These are phyloP conservation scores for Akanthomyces uredinophilus DNA, from an alignment of 2,329 filamentous ascomycete genomes.

Conservation along the genomic window DNA sequence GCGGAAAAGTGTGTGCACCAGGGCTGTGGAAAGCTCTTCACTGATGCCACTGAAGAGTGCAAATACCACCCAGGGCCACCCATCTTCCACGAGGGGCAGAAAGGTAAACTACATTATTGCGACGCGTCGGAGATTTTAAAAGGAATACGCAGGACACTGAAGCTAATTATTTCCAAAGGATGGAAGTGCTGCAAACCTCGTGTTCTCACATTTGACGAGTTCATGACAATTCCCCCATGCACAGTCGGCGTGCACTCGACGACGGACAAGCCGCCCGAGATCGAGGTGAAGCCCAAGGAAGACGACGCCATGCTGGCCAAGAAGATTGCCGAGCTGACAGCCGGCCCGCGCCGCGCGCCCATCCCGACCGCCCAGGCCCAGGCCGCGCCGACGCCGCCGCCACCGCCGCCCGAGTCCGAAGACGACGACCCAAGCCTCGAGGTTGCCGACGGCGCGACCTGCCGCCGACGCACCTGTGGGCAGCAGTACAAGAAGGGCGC, in stretches of 20 bases:
- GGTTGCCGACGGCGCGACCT: slow-evolving; percentile 69
- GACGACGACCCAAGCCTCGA: slow-evolving; percentile 74
- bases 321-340: slow-evolving; percentile 51
- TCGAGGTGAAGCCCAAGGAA: slow-evolving; percentile 52
- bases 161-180: slow-evolving; percentile 45
- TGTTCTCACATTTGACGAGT: slow-evolving; percentile 96
- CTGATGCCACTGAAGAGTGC: slow-evolving; percentile 77
- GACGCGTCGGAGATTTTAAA: neutral
- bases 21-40: slow-evolving; percentile 85
- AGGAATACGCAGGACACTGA: neutral
- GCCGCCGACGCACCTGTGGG: slow-evolving; percentile 73
- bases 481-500: slow-evolving; percentile 57
- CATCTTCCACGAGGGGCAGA: slow-evolving; percentile 95
- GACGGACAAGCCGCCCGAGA: slow-evolving; percentile 62
- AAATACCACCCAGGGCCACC: slow-evolving; percentile 90
- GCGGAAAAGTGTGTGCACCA: slow-evolving; percentile 91
- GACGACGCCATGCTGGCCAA: slow-evolving; percentile 37
- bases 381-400: slow-evolving; percentile 47
- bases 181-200: slow-evolving; percentile 99
- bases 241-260: slow-evolving; percentile 89
- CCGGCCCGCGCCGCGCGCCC: slow-evolving; percentile 35
- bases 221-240: slow-evolving; percentile 87
- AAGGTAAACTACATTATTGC: slow-evolving; percentile 56
- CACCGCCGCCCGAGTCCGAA: slow-evolving; percentile 70
- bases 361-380: slow-evolving; percentile 40